Evolutionary conservation across 345 rosid genomes (phyloP).

Genomic region (rapeseed (Brassica napus)): Da-Ae NC_063439.1:5612001-5612500

Average conservation of each 20-base stretch:
- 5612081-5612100: neutral
- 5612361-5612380: slow-evolving; percentile 16
- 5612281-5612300: no score
- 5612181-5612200: no score
- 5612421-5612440: neutral
- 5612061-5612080: no score
- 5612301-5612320: no score
- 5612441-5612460: neutral
- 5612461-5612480: slow-evolving; percentile 9
- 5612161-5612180: no score
- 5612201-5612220: no score
- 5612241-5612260: no score
- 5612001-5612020: neutral
- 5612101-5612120: neutral
- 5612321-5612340: no score
- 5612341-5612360: no score
- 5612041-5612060: slow-evolving; percentile 15
- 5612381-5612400: neutral
- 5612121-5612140: neutral
- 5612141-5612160: no score
- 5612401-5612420: neutral
- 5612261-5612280: no score
- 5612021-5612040: slow-evolving; percentile 16
- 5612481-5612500: slow-evolving; percentile 11
- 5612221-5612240: no score